Percentiles rank a stretch among this genome's conserved stretches.
phyloP scores from a whole-genome alignment of 2,329 filamentous ascomycete genomes.

The Penicillium sp. region DNA sequence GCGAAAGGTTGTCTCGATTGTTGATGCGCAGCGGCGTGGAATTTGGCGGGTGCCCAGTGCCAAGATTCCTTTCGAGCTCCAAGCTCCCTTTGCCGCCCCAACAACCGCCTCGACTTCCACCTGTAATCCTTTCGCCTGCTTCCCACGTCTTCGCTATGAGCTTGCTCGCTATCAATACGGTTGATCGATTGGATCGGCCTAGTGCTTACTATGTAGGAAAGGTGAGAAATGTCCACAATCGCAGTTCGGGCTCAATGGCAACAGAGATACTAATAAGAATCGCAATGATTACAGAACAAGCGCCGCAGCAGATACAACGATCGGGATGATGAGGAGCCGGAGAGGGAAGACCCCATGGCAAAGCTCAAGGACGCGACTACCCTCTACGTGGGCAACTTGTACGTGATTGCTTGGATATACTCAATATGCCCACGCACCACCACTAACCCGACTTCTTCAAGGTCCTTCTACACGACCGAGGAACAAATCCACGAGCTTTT shows the following conservation, averaged over 20 bases:
- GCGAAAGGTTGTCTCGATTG: constrained; percentile 13
- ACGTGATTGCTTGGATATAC: constrained; percentile 44
- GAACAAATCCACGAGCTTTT: constrained; percentile 99
- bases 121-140: neutral
- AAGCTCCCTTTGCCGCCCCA: constrained; percentile 31
- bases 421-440: constrained; percentile 21
- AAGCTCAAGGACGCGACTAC: constrained; percentile 87
- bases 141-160: constrained; percentile 35
- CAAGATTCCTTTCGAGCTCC: constrained; percentile 34
- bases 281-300: constrained; percentile 65
- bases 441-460: constrained; percentile 43
- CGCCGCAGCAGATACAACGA: constrained; percentile 69
- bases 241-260: constrained; percentile 19
- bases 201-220: constrained; percentile 90
- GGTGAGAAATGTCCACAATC: constrained; percentile 57
- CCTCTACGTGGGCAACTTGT: constrained; percentile 97
- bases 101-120: constrained; percentile 13
- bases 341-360: constrained; percentile 66
- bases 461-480: constrained; percentile 97
- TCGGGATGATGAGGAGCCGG: constrained; percentile 53
- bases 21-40: constrained; percentile 29
- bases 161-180: constrained; percentile 60
- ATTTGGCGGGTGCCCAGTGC: constrained; percentile 33
- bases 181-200: constrained; percentile 90
- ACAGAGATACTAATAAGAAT: constrained; percentile 4